Evolutionary conservation across 2,329 filamentous ascomycete species (phyloP), one percentile per base, ranked within the genome.

Genomic region (Xylariaceae sp.): DNA sequence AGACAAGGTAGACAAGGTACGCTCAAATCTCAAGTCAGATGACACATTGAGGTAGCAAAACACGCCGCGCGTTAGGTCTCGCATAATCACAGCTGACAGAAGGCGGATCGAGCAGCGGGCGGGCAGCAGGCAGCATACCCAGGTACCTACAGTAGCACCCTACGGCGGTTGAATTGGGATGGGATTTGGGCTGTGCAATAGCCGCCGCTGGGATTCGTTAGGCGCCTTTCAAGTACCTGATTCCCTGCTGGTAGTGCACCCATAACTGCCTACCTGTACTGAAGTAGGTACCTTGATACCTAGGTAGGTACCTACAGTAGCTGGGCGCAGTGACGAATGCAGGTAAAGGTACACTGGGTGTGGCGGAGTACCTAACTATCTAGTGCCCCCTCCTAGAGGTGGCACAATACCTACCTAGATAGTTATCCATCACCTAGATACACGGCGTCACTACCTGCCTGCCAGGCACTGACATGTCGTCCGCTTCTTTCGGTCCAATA

Each of bases 41-140:
- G 56, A 58, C 39, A 53, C 54, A 55, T 51, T 52, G 59, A 62
- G 58, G 53, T 19, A 57, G 60, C 59, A 12, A 31, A 62, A 47
- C 53, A 55, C 52, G 59, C 60, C 54, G 63, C 63, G 63, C 61
- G 60, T 60, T 62, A 57, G 50, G 44, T 55, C 58, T 62, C 50
- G 56, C 60, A 64, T 63, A 56, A 60, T 57, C 60, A 54, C 42
- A 53, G 53, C 54, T 49, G 37, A 57, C 34, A 55, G 43, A 50
- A 47, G 45, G 43, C 44, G 49, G 43, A 37, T 53, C 53, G 51
- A 49, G 59, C 57, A 61, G 53, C 49, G 46, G 19, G 54, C 51
- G 49, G 12, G 32, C 34, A 46, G 54, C 50, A 46, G 12, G 32
- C 34, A 42, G 47, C 27, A 48, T 45, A 19, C 19, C 19, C 1